Base-by-base conservation (phyloP, 169 alveolate genomes). In the Plasmodium sp. region DNA sequence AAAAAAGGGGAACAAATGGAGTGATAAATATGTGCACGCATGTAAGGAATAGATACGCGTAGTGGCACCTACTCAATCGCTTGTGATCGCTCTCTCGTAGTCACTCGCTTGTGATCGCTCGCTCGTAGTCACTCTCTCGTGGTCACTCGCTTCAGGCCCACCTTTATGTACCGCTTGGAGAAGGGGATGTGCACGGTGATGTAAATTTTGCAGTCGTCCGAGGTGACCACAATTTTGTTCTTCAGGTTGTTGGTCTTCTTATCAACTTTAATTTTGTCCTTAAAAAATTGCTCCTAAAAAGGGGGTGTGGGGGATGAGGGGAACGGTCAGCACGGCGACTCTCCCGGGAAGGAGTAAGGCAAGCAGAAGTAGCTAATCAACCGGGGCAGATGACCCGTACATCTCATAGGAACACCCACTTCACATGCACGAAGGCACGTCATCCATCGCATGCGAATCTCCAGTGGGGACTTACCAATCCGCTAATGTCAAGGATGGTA, bases 241-340 rank as follows among this genome's bases (percentile, higher is more conserved):
- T 99, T 99, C 54, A 99, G 97, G 96, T 99, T 99, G 92, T 99
- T 99, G 85, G 98, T 96, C 97, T 99, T 99, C 43, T 99, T 99
- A 75, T 98, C 98, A 27, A 98, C 99, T 97, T 99, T 99, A 92
- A 99, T 98, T 91, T 98, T 97, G 92, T 97, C 98, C 94, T 97
- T 97, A 80, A 99, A 96, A 97, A 97, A 99, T 96, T 98, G 98
- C 94, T 98, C 99, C 98, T 97, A 92, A 31, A 45, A 18, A 14
- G 80, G 16, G 81, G 81, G 39, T 4, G 62, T 5, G 14, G 4
- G 41, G 1, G 54, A 16, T 62, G 31, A 3, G 5, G 16, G 39
- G 51, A 12, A 4, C 22, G 0, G 9, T n/a, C 27, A 73, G 9
- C 39, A 41, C n/a, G 43, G 16, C 7, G 48, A 5, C 45, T 39